Percentiles rank a stretch among this genome's conserved stretches.
phyloP scores from a whole-genome alignment of 352 stramenopile species.

The Plasmopara viticola region DNA sequence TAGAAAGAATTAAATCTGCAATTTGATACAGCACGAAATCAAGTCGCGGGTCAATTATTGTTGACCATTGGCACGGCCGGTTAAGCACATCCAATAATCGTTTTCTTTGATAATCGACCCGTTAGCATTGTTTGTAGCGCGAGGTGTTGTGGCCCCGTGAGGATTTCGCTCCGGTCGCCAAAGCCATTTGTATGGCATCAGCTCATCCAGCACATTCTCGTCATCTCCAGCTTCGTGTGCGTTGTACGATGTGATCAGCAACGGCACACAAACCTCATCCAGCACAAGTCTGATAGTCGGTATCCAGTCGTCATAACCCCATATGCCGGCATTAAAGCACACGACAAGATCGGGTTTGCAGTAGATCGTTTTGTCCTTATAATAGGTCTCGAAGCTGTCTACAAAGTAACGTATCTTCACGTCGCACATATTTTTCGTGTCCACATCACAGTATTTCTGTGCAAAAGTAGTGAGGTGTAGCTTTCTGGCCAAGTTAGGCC shows the following conservation, averaged over 20 bases:
- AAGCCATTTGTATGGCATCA: conserved; percentile 48
- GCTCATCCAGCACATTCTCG: conserved; percentile 59
- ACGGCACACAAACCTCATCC: conserved; percentile 39
- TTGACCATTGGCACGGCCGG: conserved; percentile 11
- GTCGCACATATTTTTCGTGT: conserved; percentile 16
- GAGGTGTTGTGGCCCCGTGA: conserved; percentile 31
- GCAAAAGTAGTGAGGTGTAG: conserved; percentile 35
- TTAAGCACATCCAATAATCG: conserved; percentile 79
- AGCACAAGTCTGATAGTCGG: conserved; percentile 65
- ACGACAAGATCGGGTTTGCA: conserved; percentile 50
- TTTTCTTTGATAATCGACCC: conserved; percentile 67
- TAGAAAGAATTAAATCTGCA: conserved; percentile 9
- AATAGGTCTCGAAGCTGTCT: conserved; percentile 57
- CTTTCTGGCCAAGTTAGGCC: conserved; percentile 57
- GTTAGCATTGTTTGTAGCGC: conserved; percentile 52
- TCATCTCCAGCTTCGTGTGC: conserved; percentile 72
- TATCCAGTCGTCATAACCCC: conserved; percentile 85
- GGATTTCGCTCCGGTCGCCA: conserved; percentile 74
- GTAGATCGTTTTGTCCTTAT: conserved; percentile 38
- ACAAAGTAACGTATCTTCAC: conserved; percentile 67
- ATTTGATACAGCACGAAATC: conserved; percentile 4
- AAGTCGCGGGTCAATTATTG: not conserved
- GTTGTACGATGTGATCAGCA: conserved; percentile 85
- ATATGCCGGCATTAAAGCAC: conserved; percentile 84
- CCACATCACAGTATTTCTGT: conserved; percentile 12